Evolutionary conservation across 1,139 yeast species (phyloP).

Genomic region (Chernovozyma aurita): DNA sequence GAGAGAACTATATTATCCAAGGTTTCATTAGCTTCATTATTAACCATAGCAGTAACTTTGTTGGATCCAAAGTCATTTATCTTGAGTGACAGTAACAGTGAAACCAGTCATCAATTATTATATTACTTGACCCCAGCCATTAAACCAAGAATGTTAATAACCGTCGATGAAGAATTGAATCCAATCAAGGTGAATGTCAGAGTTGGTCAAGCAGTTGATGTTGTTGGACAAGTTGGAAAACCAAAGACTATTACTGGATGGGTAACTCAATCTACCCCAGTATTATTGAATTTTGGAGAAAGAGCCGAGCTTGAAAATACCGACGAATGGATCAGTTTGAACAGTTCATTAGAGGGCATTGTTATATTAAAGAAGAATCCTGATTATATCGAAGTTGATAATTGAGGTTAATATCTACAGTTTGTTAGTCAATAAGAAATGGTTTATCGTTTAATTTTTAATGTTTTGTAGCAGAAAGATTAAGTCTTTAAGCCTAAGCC

Average conservation of each 20-base stretch:
- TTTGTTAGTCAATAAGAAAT: too few species aligned
- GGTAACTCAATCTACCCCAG: constrained; percentile 99
- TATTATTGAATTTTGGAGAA: constrained; percentile 86
- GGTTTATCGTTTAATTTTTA: too few species aligned
- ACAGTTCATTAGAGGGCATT: constrained; percentile 84
- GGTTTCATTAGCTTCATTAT: constrained; percentile 83
- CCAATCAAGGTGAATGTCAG: constrained; percentile 94
- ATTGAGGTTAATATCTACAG: constrained; percentile 17
- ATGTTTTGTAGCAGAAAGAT: too few species aligned
- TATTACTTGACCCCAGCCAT: constrained; percentile 86
- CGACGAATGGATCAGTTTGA: constrained; percentile 82
- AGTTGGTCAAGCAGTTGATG: constrained; percentile 98
- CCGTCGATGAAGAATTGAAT: constrained; percentile 81
- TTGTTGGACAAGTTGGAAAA: constrained; percentile 98
- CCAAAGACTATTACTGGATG: constrained; percentile 99
- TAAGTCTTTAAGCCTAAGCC: too few species aligned
- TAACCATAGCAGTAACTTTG: constrained; percentile 80
- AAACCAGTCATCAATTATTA: constrained; percentile 72
- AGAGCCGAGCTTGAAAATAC: constrained; percentile 91
- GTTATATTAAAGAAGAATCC: constrained; percentile 91
- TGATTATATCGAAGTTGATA: constrained; percentile 71
- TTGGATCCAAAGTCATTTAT: constrained; percentile 77
- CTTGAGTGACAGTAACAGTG: constrained; percentile 42
- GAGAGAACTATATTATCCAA: constrained; percentile 87
- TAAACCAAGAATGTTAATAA: constrained; percentile 88